These are phyloP conservation scores for Prunus mume DNA, from an alignment of 306 rosid species.

Conservation along the genomic window DNA sequence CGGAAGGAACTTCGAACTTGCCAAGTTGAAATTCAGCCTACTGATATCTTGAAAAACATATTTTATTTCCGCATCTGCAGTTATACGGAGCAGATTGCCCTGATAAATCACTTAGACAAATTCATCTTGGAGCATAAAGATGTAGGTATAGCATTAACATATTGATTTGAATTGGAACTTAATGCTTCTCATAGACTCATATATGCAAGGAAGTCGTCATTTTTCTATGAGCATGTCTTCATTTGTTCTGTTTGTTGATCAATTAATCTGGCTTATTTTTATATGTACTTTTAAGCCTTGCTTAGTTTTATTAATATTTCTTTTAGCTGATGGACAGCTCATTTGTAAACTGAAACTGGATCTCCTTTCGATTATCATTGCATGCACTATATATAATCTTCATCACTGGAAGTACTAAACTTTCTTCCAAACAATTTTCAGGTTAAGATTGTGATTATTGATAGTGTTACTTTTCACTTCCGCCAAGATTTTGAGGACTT, in stretches of 20 bases:
- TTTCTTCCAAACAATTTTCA: conserved; percentile 17
- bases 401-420: neutral
- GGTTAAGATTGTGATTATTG: conserved; percentile 83
- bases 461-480: conserved; percentile 93
- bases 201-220: neutral
- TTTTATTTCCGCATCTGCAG: conserved; percentile 84
- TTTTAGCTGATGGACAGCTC: neutral
- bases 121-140: conserved; percentile 78
- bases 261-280: neutral
- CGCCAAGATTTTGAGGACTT: conserved; percentile 91
- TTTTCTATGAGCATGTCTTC: neutral
- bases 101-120: conserved; percentile 78
- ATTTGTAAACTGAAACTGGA: neutral
- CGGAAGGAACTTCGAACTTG: conserved; percentile 46
- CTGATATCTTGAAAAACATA: conserved; percentile 67
- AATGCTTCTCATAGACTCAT: neutral
- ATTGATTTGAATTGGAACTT: neutral
- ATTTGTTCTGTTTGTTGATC: neutral
- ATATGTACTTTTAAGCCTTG: neutral
- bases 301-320: neutral
- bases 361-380: neutral
- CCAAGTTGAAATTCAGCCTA: conserved; percentile 52
- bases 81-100: conserved; percentile 85
- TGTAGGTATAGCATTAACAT: conserved; percentile 46
- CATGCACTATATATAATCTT: neutral